phyloP scores from a whole-genome alignment of 257 asterid species.

The Capsicum pubescens region DNA sequence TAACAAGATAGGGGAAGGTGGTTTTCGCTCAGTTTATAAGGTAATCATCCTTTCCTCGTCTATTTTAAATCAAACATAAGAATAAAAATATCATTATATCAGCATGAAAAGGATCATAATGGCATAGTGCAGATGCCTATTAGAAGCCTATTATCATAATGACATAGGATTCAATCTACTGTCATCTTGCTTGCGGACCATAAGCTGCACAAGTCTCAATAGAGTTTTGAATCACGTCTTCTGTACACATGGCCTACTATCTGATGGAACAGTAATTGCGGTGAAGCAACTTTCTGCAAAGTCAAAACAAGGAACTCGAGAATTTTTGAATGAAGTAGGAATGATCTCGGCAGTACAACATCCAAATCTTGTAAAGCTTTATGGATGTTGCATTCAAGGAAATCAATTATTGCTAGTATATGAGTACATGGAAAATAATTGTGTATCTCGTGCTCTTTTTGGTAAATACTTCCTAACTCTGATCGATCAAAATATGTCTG shows the following conservation, averaged over 20 bases:
- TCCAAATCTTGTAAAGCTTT: conserved; percentile 84
- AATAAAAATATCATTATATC: not conserved
- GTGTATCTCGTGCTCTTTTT: conserved; percentile 77
- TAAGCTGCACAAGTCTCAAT: conserved; percentile 3
- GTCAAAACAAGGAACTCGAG: conserved; percentile 89
- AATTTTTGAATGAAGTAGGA: conserved; percentile 86
- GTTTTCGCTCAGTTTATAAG: conserved; percentile 91
- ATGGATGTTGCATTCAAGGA: conserved; percentile 92
- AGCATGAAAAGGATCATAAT: conserved; percentile 12
- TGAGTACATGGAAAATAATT: conserved; percentile 90
- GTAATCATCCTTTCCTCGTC: conserved; percentile 41
- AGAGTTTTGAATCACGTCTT: not conserved
- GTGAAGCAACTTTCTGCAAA: conserved; percentile 93
- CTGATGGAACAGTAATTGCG: conserved; percentile 88
- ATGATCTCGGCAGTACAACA: conserved; percentile 88
- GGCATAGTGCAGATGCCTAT: not conserved
- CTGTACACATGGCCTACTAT: conserved; percentile 59
- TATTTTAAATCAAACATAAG: not conserved
- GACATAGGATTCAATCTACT: not conserved
- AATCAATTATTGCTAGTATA: conserved; percentile 72
- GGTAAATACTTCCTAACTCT: conserved; percentile 50
- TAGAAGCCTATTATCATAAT: not conserved
- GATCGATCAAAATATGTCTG: conserved; percentile 14
- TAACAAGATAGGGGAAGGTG: conserved; percentile 94
- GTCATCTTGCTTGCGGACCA: not conserved